These are phyloP conservation scores for Saccharomycopsis sp. DNA, from an alignment of 805 yeast species.

Conservation along the genomic window DNA sequence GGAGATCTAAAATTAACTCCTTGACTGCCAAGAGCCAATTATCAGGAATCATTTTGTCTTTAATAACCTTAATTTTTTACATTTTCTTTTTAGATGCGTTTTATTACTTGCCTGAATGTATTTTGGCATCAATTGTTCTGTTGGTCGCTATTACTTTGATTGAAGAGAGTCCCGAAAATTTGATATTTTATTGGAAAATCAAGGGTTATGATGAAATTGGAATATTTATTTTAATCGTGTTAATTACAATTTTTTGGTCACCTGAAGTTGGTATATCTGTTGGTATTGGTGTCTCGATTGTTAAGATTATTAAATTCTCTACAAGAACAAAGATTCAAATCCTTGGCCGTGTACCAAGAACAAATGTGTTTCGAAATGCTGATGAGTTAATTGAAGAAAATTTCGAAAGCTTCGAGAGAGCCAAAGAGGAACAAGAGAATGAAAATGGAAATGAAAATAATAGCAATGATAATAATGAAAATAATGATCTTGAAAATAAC, in stretches of 20 bases:
- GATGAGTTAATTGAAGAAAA: conserved; percentile 27
- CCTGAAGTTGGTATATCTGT: conserved; percentile 34
- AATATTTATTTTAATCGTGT: conserved; percentile 23
- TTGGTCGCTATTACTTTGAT: conserved; percentile 37
- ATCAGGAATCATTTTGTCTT: conserved; percentile 21
- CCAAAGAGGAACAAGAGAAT: conserved; percentile 1
- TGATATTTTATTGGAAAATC: conserved; percentile 37
- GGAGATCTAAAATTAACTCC: conserved; percentile 83
- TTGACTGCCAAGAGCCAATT: conserved; percentile 35
- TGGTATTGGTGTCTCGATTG: conserved; percentile 32
- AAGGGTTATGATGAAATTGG: conserved; percentile 34
- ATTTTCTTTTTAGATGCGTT: conserved; percentile 28
- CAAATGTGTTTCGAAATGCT: conserved; percentile 32
- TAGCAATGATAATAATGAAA: not conserved
- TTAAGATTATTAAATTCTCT: conserved; percentile 33
- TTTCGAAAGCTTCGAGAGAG: conserved; percentile 14
- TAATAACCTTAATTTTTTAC: conserved; percentile 22
- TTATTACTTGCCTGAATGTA: conserved; percentile 38
- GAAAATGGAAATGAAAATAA: not conserved
- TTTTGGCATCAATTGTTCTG: conserved; percentile 39
- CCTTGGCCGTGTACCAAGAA: conserved; percentile 32
- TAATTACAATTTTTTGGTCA: conserved; percentile 28
- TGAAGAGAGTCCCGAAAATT: conserved; percentile 39
- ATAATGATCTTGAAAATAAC: conserved; percentile 5
- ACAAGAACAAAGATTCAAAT: conserved; percentile 39